Percentiles rank a stretch among this genome's conserved stretches.
Evolutionary conservation across 2,329 filamentous ascomycete genomes (phyloP).

Genomic region (Pyricularia grisea): DNA sequence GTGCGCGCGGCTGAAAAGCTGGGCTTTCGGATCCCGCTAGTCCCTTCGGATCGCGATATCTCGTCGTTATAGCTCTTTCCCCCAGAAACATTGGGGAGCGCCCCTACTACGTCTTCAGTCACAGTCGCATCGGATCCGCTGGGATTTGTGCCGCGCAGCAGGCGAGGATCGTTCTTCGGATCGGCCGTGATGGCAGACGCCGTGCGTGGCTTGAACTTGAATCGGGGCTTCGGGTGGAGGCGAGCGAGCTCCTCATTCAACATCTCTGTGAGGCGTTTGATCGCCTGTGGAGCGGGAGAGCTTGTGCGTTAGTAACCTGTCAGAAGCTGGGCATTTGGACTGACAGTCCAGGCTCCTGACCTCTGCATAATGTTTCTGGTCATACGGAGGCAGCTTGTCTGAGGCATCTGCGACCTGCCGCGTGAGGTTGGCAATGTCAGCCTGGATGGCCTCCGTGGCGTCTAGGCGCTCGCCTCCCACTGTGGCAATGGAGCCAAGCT

Average conservation of each 20-base stretch:
- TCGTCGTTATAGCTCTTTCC: constrained; percentile 49
- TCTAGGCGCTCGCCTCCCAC: constrained; percentile 69
- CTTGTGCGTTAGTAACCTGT: not conserved
- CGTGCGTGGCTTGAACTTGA: constrained; percentile 50
- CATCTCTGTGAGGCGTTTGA: constrained; percentile 74
- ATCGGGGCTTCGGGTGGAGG: constrained; percentile 67
- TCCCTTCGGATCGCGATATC: constrained; percentile 27
- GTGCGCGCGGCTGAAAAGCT: constrained; percentile 53
- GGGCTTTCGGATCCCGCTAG: constrained; percentile 42
- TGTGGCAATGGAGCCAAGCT: constrained; percentile 51
- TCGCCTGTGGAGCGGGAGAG: constrained; percentile 40
- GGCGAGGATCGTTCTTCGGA: constrained; percentile 31
- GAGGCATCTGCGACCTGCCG: constrained; percentile 78
- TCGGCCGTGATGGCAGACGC: constrained; percentile 17
- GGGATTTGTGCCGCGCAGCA: constrained; percentile 15
- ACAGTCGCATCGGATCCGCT: constrained; percentile 6
- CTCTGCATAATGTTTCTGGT: constrained; percentile 77
- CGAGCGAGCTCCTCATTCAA: constrained; percentile 60
- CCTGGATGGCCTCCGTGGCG: constrained; percentile 71
- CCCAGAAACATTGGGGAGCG: constrained; percentile 22
- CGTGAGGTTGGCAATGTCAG: constrained; percentile 70
- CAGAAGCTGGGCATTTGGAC: not conserved
- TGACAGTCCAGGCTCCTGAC: constrained; percentile 30
- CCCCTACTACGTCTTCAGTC: constrained; percentile 25
- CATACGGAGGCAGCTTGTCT: constrained; percentile 76